Conservation (phyloP, 2,329 filamentous ascomycete genomes). For the Xenoacremonium recifei region DNA sequence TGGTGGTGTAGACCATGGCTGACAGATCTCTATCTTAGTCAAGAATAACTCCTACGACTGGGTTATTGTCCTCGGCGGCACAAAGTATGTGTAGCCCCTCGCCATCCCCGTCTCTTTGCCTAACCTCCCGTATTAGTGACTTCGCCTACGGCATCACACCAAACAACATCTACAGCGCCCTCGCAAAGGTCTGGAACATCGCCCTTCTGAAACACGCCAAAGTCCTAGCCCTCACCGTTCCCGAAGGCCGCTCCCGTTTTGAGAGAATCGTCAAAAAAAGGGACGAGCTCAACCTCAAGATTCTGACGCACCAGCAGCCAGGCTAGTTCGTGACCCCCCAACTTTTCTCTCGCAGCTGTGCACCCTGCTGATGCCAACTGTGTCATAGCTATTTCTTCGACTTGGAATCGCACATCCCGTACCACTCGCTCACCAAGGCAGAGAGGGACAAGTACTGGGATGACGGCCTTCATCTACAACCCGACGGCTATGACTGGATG, state of each 20-base stretch:
- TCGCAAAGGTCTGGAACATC: constrained; percentile 50
- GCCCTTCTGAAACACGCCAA: constrained; percentile 49
- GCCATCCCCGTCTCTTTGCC: constrained; percentile 1
- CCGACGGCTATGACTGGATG: constrained; percentile 61
- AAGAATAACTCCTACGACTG: constrained; percentile 49
- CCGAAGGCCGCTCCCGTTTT: constrained; percentile 42
- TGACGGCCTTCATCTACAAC: constrained; percentile 59
- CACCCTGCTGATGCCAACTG: constrained; percentile 3
- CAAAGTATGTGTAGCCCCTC: constrained; percentile 51
- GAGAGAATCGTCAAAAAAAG: constrained; percentile 34
- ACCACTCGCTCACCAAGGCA: constrained; percentile 44
- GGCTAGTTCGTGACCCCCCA: constrained; percentile 49
- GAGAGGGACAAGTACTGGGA: constrained; percentile 55
- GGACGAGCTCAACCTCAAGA: constrained; percentile 50
- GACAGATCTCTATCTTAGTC: constrained; percentile 18
- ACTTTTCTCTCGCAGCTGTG: not conserved
- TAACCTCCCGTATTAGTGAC: constrained; percentile 39
- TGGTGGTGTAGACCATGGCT: too few species aligned
- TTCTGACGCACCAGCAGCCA: constrained; percentile 45
- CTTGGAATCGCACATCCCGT: constrained; percentile 54
- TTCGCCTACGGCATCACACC: constrained; percentile 39
- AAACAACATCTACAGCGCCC: constrained; percentile 45
- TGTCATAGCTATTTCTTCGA: constrained; percentile 55
- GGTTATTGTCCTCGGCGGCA: constrained; percentile 63
- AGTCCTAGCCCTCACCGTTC: constrained; percentile 63